Evolutionary conservation across 169 alveolate species (phyloP).

Genomic region (Eimeria brunetti): DNA sequence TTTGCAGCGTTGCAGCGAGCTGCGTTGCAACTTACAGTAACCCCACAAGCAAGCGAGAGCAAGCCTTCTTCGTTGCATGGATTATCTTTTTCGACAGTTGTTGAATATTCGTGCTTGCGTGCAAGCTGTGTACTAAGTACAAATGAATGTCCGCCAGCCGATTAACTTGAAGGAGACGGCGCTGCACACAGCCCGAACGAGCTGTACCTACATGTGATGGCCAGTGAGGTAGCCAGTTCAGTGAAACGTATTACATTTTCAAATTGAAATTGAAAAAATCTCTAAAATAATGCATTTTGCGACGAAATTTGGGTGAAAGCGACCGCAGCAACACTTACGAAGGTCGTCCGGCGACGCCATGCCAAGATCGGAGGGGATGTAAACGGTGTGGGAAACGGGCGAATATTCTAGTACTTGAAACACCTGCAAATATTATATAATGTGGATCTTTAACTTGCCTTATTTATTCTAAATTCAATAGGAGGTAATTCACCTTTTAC

Average conservation of each 20-base stretch:
- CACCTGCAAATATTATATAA: neutral
- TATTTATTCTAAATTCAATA: neutral
- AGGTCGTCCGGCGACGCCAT: neutral
- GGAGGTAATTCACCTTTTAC: neutral
- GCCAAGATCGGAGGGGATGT: neutral
- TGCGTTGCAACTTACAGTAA: no score
- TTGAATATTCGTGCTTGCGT: no score
- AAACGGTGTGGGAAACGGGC: neutral
- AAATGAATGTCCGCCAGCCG: no score
- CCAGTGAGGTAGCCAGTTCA: neutral
- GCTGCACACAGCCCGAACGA: no score
- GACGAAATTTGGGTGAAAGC: neutral
- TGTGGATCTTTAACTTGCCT: neutral
- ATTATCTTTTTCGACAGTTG: no score
- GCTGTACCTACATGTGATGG: neutral
- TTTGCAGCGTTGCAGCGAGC: no score
- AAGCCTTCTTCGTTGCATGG: no score
- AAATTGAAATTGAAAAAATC: neutral
- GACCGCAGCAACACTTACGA: neutral
- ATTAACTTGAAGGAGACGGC: no score
- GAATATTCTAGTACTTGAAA: neutral
- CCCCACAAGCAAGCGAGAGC: no score
- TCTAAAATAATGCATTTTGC: neutral
- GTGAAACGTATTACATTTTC: neutral
- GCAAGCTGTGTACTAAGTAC: no score